Conservation (phyloP, 2,329 filamentous ascomycete species). For the Aureobasidium sp. region DNA sequence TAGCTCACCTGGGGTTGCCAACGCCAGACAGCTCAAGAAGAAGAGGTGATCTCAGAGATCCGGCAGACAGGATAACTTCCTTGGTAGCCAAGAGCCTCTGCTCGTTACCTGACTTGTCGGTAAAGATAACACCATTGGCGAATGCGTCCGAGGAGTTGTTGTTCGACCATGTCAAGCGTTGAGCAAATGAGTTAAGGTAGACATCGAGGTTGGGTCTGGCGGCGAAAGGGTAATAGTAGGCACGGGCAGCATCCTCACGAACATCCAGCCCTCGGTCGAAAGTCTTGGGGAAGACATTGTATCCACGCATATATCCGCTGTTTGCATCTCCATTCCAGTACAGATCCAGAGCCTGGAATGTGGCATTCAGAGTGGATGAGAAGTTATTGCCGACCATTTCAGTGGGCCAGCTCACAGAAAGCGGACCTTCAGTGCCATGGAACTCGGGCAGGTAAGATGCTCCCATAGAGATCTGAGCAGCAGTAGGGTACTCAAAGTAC, state of each 20-base stretch:
- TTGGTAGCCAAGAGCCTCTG: conserved; percentile 16
- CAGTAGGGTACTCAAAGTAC: conserved; percentile 4
- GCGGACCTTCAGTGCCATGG: conserved; percentile 15
- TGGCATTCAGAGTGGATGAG: conserved; percentile 29
- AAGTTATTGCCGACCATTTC: conserved; percentile 9
- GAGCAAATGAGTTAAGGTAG: conserved; percentile 38
- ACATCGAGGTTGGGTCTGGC: conserved; percentile 37
- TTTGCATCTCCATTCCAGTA: conserved; percentile 37
- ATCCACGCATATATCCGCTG: conserved; percentile 38
- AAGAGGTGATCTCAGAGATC: conserved; percentile 28
- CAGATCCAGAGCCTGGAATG: conserved; percentile 30
- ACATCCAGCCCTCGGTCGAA: conserved; percentile 32
- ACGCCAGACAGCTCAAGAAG: conserved; percentile 32
- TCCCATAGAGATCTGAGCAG: background rate
- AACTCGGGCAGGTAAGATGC: background rate
- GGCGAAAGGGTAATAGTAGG: conserved; percentile 41
- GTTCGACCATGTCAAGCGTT: conserved; percentile 33
- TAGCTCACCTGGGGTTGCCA: conserved; percentile 24
- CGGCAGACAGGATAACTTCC: conserved; percentile 33
- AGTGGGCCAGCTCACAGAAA: conserved; percentile 3
- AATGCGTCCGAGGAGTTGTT: background rate
- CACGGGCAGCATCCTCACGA: conserved; percentile 41
- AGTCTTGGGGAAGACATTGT: conserved; percentile 38
- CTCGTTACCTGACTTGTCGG: background rate
- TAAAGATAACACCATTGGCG: conserved; percentile 11